phyloP scores from a whole-genome alignment of 2,329 filamentous ascomycete genomes.

The Fusarium sterilihyphosum region DNA sequence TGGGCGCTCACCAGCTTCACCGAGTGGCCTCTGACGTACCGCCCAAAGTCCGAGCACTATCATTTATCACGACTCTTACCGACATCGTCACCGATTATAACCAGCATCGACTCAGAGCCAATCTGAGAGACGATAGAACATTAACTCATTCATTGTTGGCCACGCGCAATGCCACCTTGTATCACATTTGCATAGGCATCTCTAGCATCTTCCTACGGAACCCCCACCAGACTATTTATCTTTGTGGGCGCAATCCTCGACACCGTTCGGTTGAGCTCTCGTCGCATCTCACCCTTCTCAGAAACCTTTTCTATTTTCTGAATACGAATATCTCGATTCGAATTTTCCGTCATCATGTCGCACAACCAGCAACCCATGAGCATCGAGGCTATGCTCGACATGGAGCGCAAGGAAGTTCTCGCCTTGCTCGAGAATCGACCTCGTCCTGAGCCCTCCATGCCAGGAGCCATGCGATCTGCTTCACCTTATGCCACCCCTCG shows the following conservation, averaged over 20 bases:
- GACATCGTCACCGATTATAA: neutral
- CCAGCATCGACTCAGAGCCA: neutral
- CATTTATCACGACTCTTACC: constrained; percentile 1
- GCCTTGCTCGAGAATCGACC: constrained; percentile 70
- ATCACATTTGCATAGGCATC: constrained; percentile 14
- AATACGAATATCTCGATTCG: neutral
- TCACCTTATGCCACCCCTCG: constrained; percentile 67
- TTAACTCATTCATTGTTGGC: neutral
- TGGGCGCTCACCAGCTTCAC: constrained; percentile 24
- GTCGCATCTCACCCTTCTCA: neutral
- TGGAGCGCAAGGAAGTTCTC: constrained; percentile 79
- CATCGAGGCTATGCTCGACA: constrained; percentile 79
- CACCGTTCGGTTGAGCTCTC: neutral
- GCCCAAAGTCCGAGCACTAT: constrained; percentile 16
- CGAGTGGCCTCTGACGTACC: constrained; percentile 33
- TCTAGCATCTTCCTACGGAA: constrained; percentile 5
- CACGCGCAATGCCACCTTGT: constrained; percentile 33
- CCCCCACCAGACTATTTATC: constrained; percentile 17
- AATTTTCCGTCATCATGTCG: constrained; percentile 45
- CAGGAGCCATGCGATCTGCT: constrained; percentile 56
- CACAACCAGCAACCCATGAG: constrained; percentile 67
- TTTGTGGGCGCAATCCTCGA: constrained; percentile 14
- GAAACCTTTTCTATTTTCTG: neutral
- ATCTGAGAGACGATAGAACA: constrained; percentile 7
- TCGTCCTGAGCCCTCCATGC: constrained; percentile 36